These are phyloP conservation scores for Chrysochromulina tobinii DNA, from an alignment of 78 protist genomes.

Conservation along the genomic window DNA sequence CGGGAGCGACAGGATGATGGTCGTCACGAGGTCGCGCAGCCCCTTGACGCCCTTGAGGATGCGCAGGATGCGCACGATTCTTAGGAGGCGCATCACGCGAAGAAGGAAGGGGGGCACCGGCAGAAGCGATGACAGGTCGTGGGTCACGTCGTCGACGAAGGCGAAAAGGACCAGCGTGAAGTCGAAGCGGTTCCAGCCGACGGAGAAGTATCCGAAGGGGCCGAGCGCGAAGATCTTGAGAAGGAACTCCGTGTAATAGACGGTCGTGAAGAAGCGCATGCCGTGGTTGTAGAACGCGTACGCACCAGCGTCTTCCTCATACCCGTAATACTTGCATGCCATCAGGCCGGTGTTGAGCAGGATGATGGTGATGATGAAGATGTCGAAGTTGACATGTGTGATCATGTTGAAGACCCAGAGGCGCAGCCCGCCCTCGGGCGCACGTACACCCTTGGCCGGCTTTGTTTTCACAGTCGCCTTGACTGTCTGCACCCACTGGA, in stretches of 20 bases:
- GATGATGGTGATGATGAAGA: background rate
- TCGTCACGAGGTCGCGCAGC: background rate
- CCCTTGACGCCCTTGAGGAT: background rate
- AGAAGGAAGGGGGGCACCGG: background rate
- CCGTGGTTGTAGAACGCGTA: background rate
- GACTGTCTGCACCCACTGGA: background rate
- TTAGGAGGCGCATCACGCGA: background rate
- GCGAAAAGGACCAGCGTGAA: background rate
- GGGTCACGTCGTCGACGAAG: background rate
- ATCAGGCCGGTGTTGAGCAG: background rate
- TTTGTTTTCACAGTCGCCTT: background rate
- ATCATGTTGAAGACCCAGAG: background rate
- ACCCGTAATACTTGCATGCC: background rate
- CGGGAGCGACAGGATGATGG: background rate
- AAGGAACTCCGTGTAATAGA: background rate
- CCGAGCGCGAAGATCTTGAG: conserved; percentile 1
- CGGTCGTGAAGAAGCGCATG: background rate
- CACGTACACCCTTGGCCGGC: background rate
- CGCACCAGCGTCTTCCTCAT: background rate
- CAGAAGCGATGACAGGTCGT: background rate
- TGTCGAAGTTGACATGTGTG: background rate
- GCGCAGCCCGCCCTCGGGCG: background rate
- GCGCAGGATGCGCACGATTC: background rate
- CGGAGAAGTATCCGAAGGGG: background rate
- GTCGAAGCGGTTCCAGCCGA: background rate